Conservation (phyloP, 768 basidiomycete genomes). For the Candolleomyces aberdarensis region DNA sequence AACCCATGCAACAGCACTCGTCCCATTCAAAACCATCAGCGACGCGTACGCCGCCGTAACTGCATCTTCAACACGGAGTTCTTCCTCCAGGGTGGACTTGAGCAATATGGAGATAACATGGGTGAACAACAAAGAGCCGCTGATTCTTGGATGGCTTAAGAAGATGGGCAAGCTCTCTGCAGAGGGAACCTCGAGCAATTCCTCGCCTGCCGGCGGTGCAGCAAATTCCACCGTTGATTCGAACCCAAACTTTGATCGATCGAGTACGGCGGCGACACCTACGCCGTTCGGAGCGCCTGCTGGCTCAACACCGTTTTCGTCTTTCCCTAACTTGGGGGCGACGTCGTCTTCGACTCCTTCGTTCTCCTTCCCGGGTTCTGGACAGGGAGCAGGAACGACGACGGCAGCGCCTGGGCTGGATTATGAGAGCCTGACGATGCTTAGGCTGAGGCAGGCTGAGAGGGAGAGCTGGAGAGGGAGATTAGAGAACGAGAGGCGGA, state of each 20-base stretch:
- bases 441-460: slow-evolving; percentile 81
- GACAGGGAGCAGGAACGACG: not conserved
- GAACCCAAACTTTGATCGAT: not conserved
- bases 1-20: slow-evolving; percentile 67
- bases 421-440: slow-evolving; percentile 76
- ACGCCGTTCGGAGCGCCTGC: slow-evolving; percentile 29
- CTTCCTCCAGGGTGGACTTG: slow-evolving; percentile 46
- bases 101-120: slow-evolving; percentile 67
- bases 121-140: slow-evolving; percentile 74
- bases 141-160: slow-evolving; percentile 69
- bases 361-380: slow-evolving; percentile 1
- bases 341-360: slow-evolving; percentile 9
- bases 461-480: slow-evolving; percentile 70
- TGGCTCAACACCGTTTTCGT: slow-evolving; percentile 46
- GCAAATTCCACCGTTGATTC: not conserved
- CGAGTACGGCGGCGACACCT: slow-evolving; percentile 3
- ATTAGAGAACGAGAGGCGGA: slow-evolving; percentile 67
- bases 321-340: slow-evolving; percentile 32
- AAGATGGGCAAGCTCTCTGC: slow-evolving; percentile 62
- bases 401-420: slow-evolving; percentile 48
- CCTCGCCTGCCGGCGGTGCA: not conserved
- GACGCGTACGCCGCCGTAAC: slow-evolving; percentile 77
- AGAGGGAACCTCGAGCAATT: slow-evolving; percentile 1
- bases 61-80: slow-evolving; percentile 22
- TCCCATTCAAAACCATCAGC: slow-evolving; percentile 73